These are phyloP conservation scores for Thuidium tamariscinum DNA, from an alignment of 225 moss, liverwort and hornwort species.

Conservation along the genomic window DNA sequence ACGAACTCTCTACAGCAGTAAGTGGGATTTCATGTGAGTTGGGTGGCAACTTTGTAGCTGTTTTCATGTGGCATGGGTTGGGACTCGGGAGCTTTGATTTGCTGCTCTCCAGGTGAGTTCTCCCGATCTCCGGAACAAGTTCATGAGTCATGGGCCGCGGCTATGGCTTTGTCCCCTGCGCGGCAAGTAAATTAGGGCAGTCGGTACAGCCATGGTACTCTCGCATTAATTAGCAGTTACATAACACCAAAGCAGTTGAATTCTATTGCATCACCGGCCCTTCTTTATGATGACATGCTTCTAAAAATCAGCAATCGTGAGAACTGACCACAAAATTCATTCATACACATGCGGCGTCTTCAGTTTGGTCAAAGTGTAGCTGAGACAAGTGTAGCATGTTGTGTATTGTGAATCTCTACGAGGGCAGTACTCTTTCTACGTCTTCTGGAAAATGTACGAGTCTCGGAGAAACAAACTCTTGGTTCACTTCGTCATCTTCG, in stretches of 20 bases:
- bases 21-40: neutral
- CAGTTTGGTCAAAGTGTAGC: neutral
- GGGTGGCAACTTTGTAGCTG: neutral
- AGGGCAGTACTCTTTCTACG: neutral
- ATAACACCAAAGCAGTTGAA: neutral
- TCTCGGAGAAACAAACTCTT: neutral
- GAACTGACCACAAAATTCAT: neutral
- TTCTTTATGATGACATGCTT: neutral
- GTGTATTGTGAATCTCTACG: no score
- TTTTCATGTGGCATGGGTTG: neutral
- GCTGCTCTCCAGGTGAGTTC: neutral
- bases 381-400: no score
- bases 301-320: neutral
- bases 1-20: neutral
- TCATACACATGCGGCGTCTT: neutral
- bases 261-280: neutral
- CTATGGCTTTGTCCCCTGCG: neutral
- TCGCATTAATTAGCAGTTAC: neutral
- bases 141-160: neutral
- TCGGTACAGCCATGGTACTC: neutral
- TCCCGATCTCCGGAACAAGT: neutral
- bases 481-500: neutral
- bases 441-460: neutral
- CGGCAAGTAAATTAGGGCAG: neutral
- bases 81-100: neutral